phyloP scores from a whole-genome alignment of 1,139 yeast species.

The Wickerhamiella pararugosa region DNA sequence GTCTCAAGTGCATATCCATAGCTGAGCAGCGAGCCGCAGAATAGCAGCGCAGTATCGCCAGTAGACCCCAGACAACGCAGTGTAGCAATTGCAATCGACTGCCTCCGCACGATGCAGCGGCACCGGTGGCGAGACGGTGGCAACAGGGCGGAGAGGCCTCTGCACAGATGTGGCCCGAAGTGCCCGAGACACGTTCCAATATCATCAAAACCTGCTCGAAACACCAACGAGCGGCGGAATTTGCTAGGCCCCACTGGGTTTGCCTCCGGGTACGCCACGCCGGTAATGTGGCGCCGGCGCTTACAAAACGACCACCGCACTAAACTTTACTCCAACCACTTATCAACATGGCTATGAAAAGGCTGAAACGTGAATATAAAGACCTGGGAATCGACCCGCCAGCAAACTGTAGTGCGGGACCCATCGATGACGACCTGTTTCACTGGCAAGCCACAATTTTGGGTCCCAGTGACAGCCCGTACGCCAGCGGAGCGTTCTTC shows the following conservation, averaged over 20 bases:
- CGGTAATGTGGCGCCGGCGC: not conserved
- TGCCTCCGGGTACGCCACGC: not conserved
- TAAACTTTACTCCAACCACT: not conserved
- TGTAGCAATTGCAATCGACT: too few species aligned
- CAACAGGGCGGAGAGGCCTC: too few species aligned
- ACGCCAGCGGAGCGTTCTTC: slow-evolving; percentile 87
- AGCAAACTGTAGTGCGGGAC: slow-evolving; percentile 98
- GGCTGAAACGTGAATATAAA: slow-evolving; percentile 88
- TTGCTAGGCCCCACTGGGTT: not conserved
- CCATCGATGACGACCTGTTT: slow-evolving; percentile 89
- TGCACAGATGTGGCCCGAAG: too few species aligned
- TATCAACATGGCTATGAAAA: slow-evolving; percentile 61
- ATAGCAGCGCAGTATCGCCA: too few species aligned
- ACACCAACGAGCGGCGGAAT: too few species aligned
- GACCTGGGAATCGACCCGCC: slow-evolving; percentile 85
- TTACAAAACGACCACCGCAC: not conserved
- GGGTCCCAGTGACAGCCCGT: slow-evolving; percentile 93
- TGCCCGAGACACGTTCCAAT: too few species aligned
- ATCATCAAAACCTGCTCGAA: too few species aligned
- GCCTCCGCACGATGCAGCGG: too few species aligned
- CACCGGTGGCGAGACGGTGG: too few species aligned
- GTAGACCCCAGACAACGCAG: too few species aligned
- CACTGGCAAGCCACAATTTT: slow-evolving; percentile 96
- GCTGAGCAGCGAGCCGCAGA: too few species aligned
- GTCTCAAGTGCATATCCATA: too few species aligned